Base-by-base conservation (phyloP, 2,329 filamentous ascomycete genomes). In the Macrophomina phaseolina region DNA sequence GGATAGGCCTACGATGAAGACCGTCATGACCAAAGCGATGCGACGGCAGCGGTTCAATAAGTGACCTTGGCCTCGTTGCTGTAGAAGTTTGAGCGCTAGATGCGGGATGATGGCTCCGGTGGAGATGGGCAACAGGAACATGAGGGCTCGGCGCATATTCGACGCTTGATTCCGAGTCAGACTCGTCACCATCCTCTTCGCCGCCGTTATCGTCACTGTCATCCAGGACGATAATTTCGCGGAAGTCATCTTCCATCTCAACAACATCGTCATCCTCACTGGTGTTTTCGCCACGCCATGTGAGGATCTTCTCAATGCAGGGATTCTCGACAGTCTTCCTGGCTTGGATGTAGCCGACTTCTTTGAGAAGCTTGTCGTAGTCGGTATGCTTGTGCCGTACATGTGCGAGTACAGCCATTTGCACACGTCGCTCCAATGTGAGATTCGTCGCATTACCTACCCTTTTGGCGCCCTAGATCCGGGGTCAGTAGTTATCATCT, bases 211-310 rank as follows among this genome's bases (percentile, higher is more conserved):
- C 79, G 51, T 86, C 84, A 70, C 88, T 86, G 72, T 88, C 86
- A 64, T 87, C 86, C 65, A 89, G 85, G 64, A 89, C 84, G 70
- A 90, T 88, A 67, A 88, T 85, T 75, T 90, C 87, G 60, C 86
- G 84, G 64, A 89, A 86, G 36, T 87, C 85, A 70, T 89, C 86
- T 72, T 89, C 86, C 28, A 89, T 78, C 63, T 86, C 85, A 51
- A 80, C 79, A 61, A 79, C 79, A 34, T 81, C 73, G 73, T 83
- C 78, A 75, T 86, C 84, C 71, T 85, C 82, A 9, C 45, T 49
- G 11, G 49, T 18, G 30, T 58, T 51, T 73, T 89, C 86, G 55
- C 87, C 87, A 67, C 87, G 82, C 88, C 88, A 90, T 73, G 87
- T 83, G 63, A 87, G 83, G 52, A 90, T 77, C 72, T 85, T 87